Evolutionary conservation across 805 yeast genomes (phyloP).

Genomic region (Candida insectorum): DNA sequence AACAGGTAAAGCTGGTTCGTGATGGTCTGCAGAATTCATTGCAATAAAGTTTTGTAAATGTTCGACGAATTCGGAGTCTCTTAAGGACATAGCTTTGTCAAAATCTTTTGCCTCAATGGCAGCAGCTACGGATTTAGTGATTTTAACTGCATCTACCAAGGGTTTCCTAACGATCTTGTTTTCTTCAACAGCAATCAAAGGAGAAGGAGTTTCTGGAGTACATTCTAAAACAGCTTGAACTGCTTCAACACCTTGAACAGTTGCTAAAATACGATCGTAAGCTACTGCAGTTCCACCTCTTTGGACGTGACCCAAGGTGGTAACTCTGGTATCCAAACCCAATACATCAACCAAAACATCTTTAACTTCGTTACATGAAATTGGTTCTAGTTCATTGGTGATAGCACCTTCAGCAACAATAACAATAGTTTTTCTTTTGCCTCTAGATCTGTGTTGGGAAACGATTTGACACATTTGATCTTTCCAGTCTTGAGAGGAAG

Average conservation of each 20-base stretch:
- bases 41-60: constrained; percentile 69
- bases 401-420: constrained; percentile 99
- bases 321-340: constrained; percentile 91
- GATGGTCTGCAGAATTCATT: constrained; percentile 66
- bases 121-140: constrained; percentile 85
- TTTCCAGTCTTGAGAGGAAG: constrained; percentile 70
- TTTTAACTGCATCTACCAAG: constrained; percentile 82
- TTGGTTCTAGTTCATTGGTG: constrained; percentile 74
- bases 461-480: constrained; percentile 75
- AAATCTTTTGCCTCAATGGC: constrained; percentile 81
- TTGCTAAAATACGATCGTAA: constrained; percentile 84
- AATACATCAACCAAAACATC: constrained; percentile 69
- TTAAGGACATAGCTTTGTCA: constrained; percentile 77
- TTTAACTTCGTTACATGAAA: constrained; percentile 76
- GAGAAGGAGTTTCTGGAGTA: constrained; percentile 90
- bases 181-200: constrained; percentile 87
- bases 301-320: constrained; percentile 96
- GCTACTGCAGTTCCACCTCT: constrained; percentile 99
- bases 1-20: constrained; percentile 55
- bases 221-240: constrained; percentile 86
- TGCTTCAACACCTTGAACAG: constrained; percentile 97
- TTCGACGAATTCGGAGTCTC: constrained; percentile 87
- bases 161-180: constrained; percentile 84
- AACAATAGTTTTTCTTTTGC: constrained; percentile 92
- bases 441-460: constrained; percentile 74